phyloP scores from a whole-genome alignment of 139 green algal genomes.

The Dunaliella sp. region DNA sequence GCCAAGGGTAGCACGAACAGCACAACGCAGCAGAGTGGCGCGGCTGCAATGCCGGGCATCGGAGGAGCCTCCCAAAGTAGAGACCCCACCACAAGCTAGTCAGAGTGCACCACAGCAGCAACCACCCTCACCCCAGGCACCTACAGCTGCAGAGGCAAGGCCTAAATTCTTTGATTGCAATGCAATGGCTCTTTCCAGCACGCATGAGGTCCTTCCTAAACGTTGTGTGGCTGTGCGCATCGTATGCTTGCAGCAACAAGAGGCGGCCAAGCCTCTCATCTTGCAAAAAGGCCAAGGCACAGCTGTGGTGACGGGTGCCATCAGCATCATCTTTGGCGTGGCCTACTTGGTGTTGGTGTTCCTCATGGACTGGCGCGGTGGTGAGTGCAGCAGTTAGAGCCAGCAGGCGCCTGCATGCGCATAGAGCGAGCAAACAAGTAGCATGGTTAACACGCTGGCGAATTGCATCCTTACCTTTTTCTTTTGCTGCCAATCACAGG shows the following conservation, averaged over 20 bases:
- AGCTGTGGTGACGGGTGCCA: constrained; percentile 63
- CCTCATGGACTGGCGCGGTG: constrained; percentile 51
- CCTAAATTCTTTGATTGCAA: no score
- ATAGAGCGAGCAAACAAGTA: not conserved
- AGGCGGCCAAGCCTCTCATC: constrained; percentile 12
- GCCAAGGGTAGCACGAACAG: no score
- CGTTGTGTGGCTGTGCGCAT: no score
- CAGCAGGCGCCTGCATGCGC: not conserved
- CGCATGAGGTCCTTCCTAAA: no score
- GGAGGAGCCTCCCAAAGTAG: not conserved
- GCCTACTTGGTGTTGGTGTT: constrained; percentile 62
- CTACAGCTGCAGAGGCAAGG: not conserved
- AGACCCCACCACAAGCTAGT: not conserved
- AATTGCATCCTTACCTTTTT: not conserved
- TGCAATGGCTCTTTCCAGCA: no score
- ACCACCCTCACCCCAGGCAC: not conserved
- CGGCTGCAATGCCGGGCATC: not conserved
- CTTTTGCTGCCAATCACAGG: constrained; percentile 13
- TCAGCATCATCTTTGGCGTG: constrained; percentile 63
- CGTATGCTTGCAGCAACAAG: not conserved
- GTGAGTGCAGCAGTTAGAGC: not conserved
- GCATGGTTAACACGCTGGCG: not conserved
- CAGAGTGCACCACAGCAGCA: no score
- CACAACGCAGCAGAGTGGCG: not conserved
- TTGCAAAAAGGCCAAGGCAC: constrained; percentile 54